A percentile compares a stretch with the other conserved stretches of the same genome.
phyloP scores from a whole-genome alignment of 2,329 filamentous ascomycete species.

The Cercospora zeina region DNA sequence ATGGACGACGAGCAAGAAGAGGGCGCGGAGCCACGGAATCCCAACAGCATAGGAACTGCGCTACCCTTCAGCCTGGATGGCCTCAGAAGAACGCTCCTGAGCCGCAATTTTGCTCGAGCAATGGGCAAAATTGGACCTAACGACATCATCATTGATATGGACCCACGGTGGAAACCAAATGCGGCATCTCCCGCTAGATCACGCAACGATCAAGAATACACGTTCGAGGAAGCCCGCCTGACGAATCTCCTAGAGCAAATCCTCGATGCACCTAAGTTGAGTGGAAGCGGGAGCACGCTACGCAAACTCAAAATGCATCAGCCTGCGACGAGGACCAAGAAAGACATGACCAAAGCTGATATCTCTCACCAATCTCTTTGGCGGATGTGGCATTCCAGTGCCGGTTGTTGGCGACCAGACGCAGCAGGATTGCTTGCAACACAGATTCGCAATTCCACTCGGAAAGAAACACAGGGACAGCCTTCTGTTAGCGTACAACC shows the following conservation, averaged over 20 bases:
- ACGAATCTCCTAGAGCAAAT: constrained; percentile 36
- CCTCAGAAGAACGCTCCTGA: constrained; percentile 32
- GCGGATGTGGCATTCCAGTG: constrained; percentile 29
- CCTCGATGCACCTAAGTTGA: constrained; percentile 34
- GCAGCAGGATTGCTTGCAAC: constrained; percentile 26
- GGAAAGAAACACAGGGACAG: neutral
- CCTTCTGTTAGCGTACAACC: neutral
- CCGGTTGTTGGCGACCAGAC: constrained; percentile 28
- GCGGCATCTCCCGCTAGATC: constrained; percentile 10
- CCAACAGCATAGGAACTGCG: constrained; percentile 1
- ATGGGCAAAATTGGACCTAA: constrained; percentile 27
- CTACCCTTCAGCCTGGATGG: constrained; percentile 28
- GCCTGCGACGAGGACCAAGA: neutral
- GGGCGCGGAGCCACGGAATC: constrained; percentile 23
- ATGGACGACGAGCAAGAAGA: constrained; percentile 36
- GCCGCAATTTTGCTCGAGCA: constrained; percentile 25
- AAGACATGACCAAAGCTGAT: constrained; percentile 2
- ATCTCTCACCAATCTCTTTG: constrained; percentile 22
- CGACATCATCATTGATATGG: constrained; percentile 23
- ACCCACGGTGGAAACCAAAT: constrained; percentile 16
- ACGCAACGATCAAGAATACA: constrained; percentile 25
- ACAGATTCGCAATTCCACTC: constrained; percentile 8
- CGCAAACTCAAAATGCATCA: neutral
- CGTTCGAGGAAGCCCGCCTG: constrained; percentile 36
- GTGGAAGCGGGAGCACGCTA: constrained; percentile 7